Base-by-base conservation (phyloP, 192 early-diverging fungal species). In the Phycomyces nitens region DNA sequence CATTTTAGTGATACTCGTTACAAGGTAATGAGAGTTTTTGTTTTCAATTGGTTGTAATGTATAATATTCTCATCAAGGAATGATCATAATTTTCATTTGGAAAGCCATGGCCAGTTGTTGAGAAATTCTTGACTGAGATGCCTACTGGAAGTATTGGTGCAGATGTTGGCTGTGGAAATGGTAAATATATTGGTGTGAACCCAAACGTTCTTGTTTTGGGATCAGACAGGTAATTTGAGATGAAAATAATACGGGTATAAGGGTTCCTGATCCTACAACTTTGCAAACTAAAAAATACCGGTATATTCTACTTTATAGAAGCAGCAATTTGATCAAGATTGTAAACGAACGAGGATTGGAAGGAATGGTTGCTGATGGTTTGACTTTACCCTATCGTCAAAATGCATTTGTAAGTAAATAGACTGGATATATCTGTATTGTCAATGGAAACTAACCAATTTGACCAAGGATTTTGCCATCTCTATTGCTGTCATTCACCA, bases 401-500 rank as follows among this genome's bases (percentile, higher is more conserved):
- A 62, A 74, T 8, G 73, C 76, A 43, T 95, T 96, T 84, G 93
- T 88, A 80, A 75, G 83, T 69, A 3, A 12, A 40, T 18, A 22
- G 3, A 9, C n/a, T n/a, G n/a, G n/a, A n/a, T n/a, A n/a, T n/a
- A n/a, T n/a, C n/a, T n/a, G n/a, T n/a, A n/a, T n/a, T n/a, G n/a
- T n/a, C n/a, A n/a, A n/a, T n/a, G n/a, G n/a, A n/a, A n/a, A n/a
- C n/a, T n/a, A n/a, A n/a, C n/a, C n/a, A n/a, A n/a, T n/a, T n/a
- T n/a, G n/a, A n/a, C n/a, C n/a, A n/a, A 92, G 89, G 92, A 99
- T 76, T 99, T 96, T 84, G 86, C 86, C 0, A 85, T 96, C 41
- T 97, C 95, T 0, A 99, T 99, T 62, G 95, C 95, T 14, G 95
- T 96, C 5, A 94, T 97, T 56, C 95, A 96, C 75, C 95, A 97